Percentiles rank a stretch among this genome's conserved stretches.
These are phyloP conservation scores for Kalanchoe fedtschenkoi DNA, from an alignment of 164 flowering plant species.

Conservation along the genomic window DNA sequence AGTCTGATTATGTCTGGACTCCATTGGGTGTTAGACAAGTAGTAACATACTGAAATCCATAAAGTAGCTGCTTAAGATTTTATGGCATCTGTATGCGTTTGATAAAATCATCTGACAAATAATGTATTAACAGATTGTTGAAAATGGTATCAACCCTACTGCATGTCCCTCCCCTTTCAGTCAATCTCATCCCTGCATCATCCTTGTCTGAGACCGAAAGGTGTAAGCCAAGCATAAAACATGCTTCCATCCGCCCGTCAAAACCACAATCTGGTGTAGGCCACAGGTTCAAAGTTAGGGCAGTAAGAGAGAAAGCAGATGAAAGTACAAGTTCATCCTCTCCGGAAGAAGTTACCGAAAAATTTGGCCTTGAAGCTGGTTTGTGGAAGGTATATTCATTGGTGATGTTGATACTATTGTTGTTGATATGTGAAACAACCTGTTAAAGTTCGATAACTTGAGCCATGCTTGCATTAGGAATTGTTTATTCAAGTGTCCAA, in stretches of 20 bases:
- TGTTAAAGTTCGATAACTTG: too few species aligned
- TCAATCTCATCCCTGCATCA: background rate
- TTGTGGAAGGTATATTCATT: constrained; percentile 70
- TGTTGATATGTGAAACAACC: too few species aligned
- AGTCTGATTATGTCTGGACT: too few species aligned
- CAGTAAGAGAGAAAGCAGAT: constrained; percentile 4
- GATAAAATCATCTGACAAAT: too few species aligned
- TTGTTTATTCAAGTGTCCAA: background rate
- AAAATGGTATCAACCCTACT: constrained; percentile 7
- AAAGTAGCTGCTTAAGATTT: background rate
- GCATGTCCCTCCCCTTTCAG: constrained; percentile 1
- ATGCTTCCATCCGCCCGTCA: background rate
- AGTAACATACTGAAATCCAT: background rate
- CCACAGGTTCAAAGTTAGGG: background rate
- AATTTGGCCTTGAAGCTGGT: constrained; percentile 94
- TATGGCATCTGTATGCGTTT: too few species aligned
- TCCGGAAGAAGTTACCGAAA: constrained; percentile 69
- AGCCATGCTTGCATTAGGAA: background rate
- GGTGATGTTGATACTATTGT: background rate
- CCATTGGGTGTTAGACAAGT: background rate
- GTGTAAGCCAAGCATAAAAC: background rate
- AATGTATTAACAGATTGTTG: background rate
- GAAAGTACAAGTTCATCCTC: constrained; percentile 17
- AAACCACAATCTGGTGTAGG: background rate
- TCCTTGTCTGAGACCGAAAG: background rate